A percentile compares a stretch with the other conserved stretches of the same genome.
phyloP scores from a whole-genome alignment of 352 stramenopile species.

The Peronospora farinosa region DNA sequence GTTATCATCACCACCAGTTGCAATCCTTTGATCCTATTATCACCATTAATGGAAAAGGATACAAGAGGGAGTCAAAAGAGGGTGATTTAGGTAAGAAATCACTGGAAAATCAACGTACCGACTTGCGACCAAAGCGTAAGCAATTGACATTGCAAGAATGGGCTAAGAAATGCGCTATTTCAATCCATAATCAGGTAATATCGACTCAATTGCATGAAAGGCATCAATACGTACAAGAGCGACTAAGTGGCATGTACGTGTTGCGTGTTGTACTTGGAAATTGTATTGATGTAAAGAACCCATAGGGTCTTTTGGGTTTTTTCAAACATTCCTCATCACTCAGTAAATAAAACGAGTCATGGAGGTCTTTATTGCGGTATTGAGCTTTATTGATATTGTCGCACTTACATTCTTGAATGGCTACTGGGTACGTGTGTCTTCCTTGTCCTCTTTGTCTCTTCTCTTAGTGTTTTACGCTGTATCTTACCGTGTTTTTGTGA shows the following conservation, averaged over 20 bases:
- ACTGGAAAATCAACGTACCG: slow-evolving; percentile 30
- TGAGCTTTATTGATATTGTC: slow-evolving; percentile 81
- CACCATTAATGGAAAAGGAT: background rate
- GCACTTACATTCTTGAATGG: slow-evolving; percentile 83
- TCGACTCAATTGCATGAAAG: no score
- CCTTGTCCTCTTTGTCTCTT: background rate
- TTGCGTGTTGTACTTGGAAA: background rate
- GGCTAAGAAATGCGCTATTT: slow-evolving; percentile 67
- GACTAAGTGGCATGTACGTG: slow-evolving; percentile 6
- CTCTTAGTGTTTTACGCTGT: background rate
- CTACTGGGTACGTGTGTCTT: slow-evolving; percentile 59
- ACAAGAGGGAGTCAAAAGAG: no score
- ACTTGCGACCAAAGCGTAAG: slow-evolving; percentile 75
- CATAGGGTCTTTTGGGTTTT: no score
- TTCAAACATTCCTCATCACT: no score
- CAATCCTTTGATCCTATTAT: slow-evolving; percentile 65
- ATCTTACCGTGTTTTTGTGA: background rate
- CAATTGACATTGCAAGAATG: slow-evolving; percentile 82
- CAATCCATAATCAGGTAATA: no score
- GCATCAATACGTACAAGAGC: background rate
- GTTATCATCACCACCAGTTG: slow-evolving; percentile 71
- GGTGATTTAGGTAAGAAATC: background rate
- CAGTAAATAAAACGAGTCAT: slow-evolving; percentile 23
- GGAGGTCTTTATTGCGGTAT: slow-evolving; percentile 68
- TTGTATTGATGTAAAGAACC: background rate